Conservation (phyloP, 192 early-diverging fungal species). For the Phlyctochytrium arcticum region DNA sequence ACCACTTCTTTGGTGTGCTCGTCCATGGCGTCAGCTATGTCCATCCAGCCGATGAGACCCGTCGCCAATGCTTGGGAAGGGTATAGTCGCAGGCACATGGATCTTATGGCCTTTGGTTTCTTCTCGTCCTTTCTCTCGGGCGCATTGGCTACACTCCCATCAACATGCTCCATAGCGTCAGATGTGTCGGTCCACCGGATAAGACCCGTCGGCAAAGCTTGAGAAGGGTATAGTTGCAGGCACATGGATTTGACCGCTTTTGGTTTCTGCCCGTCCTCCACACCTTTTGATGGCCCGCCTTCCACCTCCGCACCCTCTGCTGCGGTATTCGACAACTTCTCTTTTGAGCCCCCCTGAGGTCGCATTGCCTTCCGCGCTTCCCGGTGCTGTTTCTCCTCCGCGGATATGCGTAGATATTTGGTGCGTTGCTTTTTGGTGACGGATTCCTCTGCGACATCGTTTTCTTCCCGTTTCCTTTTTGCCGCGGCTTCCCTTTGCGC, state of each 20-base stretch:
- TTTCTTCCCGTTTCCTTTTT: neutral
- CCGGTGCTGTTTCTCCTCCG: neutral
- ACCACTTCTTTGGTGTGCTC: neutral
- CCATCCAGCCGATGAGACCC: neutral
- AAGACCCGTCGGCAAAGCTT: no score
- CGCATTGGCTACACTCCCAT: neutral
- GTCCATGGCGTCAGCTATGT: neutral
- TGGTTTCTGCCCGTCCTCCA: no score
- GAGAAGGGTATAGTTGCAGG: no score
- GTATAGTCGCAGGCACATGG: neutral
- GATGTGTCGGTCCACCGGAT: no score
- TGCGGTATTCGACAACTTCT: neutral
- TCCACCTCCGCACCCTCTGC: neutral
- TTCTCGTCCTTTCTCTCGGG: neutral
- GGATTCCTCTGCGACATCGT: neutral
- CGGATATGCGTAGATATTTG: neutral
- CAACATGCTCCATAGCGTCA: neutral
- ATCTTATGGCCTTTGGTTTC: neutral
- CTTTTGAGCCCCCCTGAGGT: no score
- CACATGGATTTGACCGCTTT: no score
- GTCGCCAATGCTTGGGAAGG: neutral
- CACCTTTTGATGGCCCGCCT: no score
- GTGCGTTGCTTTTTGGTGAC: neutral
- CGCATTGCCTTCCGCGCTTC: no score
- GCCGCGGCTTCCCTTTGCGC: no score